These are phyloP conservation scores for Pyricularia pennisetigena DNA, from an alignment of 2,329 filamentous ascomycete genomes.

Conservation along the genomic window DNA sequence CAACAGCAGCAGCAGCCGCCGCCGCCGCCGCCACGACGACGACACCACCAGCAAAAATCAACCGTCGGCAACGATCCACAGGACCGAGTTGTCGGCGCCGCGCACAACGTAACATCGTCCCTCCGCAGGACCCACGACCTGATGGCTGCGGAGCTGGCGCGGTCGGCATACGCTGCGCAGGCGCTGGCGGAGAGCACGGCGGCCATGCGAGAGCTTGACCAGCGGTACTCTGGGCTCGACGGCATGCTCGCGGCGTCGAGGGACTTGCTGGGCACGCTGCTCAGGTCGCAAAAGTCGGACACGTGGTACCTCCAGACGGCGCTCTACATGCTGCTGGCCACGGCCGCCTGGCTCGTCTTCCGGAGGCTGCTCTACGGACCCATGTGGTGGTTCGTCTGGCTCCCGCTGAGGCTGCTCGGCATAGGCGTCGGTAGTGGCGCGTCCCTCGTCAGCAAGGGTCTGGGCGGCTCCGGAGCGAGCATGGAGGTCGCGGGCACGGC, in stretches of 20 bases:
- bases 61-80: conserved; percentile 22
- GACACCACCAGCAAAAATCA: conserved; percentile 21
- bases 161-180: conserved; percentile 83
- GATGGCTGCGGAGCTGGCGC: conserved; percentile 74
- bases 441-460: conserved; percentile 23
- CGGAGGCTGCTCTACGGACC: conserved; percentile 81
- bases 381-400: conserved; percentile 78
- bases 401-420: conserved; percentile 61
- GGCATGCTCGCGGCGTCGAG: conserved; percentile 65
- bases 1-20: conserved; percentile 16
- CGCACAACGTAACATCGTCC: conserved; percentile 73
- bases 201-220: conserved; percentile 69
- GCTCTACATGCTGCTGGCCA: conserved; percentile 70
- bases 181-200: conserved; percentile 77
- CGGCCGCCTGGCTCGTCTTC: conserved; percentile 78
- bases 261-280: conserved; percentile 65
- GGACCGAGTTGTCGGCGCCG: conserved; percentile 48
- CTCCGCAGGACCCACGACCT: conserved; percentile 78
- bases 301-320: conserved; percentile 95
- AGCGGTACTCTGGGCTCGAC: conserved; percentile 73
- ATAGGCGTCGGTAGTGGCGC: conserved; percentile 39
- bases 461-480: conserved; percentile 12
- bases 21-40: conserved; percentile 17
- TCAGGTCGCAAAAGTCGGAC: conserved; percentile 88
- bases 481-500: conserved; percentile 16